Base-by-base conservation (phyloP, 495 filamentous ascomycete species). In the Glonium stellatum region DNA sequence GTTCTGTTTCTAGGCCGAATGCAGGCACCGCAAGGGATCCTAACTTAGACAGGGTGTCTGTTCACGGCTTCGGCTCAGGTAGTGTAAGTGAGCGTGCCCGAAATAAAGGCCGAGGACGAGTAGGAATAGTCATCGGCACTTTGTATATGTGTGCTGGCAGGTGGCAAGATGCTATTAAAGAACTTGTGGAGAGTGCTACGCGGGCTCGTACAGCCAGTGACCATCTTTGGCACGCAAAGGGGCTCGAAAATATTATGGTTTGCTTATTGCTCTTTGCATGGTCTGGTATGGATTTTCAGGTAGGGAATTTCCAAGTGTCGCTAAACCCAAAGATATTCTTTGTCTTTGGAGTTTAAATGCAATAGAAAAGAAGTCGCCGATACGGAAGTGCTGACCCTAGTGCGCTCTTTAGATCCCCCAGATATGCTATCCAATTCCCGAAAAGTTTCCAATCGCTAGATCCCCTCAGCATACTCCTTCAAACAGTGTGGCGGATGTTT, bases 151-250 rank as follows among this genome's bases (percentile, higher is more conserved):
- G 88, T 66, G 88, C 90, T 61, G 93, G 93, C 35, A 80, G 89
- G 62, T 95, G 92, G 89, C 82, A 80, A 34, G 91, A 96, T 76
- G 92, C 95, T 18, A 67, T 97, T 31, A 90, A 84, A 69, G 90
- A 96, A 70, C 79, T 97, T 34, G 76, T 84, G 23, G 92, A 97
- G 55, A 87, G 86, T 50, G 89, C 87, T 8, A 81, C 82, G 11
- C 81, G 85, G 61, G 88, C 90, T 15, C 88, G 87, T 70, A 84
- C 82, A 36, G 83, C 85, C 64, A 92, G 88, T 70, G 93, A 97
- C 72, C 88, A 96, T 76, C 70, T 96, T 8, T 99, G 93, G 93
- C 89, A 97, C 77, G 93, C 87, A 12, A 99, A 97, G 74, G 91
- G 88, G 3, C 79, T 97, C 34, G 93, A 97, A 67, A 85, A 89